Evolutionary conservation across 345 rosid species (phyloP), one percentile per base, ranked within the genome.

Genomic region (Gossypium rotundifolium): DNA sequence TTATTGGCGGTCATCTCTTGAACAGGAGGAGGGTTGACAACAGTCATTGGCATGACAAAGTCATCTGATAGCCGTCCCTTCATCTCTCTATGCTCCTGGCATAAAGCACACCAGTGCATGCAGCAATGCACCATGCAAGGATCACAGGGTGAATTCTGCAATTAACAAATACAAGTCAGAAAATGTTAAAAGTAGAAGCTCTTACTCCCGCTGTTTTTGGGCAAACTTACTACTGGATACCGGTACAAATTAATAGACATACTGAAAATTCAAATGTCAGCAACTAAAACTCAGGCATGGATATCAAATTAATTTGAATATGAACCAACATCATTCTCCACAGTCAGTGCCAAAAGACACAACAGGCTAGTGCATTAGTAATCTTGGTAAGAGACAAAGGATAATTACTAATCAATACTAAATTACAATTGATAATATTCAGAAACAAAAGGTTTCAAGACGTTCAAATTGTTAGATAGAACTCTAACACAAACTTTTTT

Each of bases 1-100:
- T 5, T 45, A 27, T 83, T 79, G 33, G 93, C 77, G 72, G 73
- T 88, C 98, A 93, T 93, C 83, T 92, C 92, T 75, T 92, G 99
- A 80, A 88, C 87, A 6, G 89, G 94, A 16, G 99, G 96, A 45
- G 99, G 94, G 70, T 91, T 91, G 82, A 95, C 89, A 1, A 95
- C 76, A 3, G 99, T 88, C 96, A 91, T 92, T 10, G 98, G 95
- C 94, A 91, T 87, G 49, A 84, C 91, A 29, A 84, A 83, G 82
- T 91, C 84, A 33, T 95, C 97, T 0, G 95, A 85, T 61, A 88
- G 88, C 42, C 88, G 93, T 55, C 86, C 83, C 84, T 90, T 88
- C 97, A 88, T 92, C 88, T 92, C 93, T 40, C 95, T 83, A 82
- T 92, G 97, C 83, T 88, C 95, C 79, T 90, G 92, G 76, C 93